phyloP scores from a whole-genome alignment of 176 grass and related monocot genomes.

The Hordeum vulgare region DNA sequence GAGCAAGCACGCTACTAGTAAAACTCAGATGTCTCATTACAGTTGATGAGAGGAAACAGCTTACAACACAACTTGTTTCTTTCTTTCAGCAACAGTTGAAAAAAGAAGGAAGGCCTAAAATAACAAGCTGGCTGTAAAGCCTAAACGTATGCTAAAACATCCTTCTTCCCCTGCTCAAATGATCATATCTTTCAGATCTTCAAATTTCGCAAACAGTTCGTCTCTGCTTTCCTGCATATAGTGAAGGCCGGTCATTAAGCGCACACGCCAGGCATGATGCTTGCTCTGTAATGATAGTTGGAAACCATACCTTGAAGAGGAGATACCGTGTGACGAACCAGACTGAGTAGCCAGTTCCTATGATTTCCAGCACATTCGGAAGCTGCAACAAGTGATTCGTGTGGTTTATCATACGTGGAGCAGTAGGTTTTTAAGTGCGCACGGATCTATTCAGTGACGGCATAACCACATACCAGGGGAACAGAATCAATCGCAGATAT shows the following conservation, averaged over 20 bases:
- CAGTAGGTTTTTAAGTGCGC: background rate
- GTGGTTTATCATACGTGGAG: background rate
- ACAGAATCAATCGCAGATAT: slow-evolving; percentile 66
- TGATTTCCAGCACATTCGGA: slow-evolving; percentile 65
- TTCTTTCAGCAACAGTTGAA: slow-evolving; percentile 12
- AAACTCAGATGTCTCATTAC: slow-evolving; percentile 6
- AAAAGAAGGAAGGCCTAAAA: slow-evolving; percentile 30
- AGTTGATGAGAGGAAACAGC: background rate
- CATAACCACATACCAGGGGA: slow-evolving; percentile 65
- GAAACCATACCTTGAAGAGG: slow-evolving; percentile 49
- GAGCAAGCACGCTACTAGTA: background rate
- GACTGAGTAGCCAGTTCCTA: slow-evolving; percentile 51
- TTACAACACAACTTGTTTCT: slow-evolving; percentile 20
- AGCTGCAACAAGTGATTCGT: slow-evolving; percentile 38
- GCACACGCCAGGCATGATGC: background rate
- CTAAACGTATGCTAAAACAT: slow-evolving; percentile 22
- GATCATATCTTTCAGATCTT: slow-evolving; percentile 44
- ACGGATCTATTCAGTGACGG: background rate
- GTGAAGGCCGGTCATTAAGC: background rate
- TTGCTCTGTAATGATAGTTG: background rate
- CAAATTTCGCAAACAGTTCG: slow-evolving; percentile 36
- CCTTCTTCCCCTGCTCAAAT: slow-evolving; percentile 15
- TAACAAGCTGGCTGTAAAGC: slow-evolving; percentile 21
- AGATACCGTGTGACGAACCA: slow-evolving; percentile 56
- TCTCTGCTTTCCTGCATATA: slow-evolving; percentile 62